Evolutionary conservation across 2,329 filamentous ascomycete genomes (phyloP), one percentile per base, ranked within the genome.

Genomic region (Talaromyces funiculosus): DNA sequence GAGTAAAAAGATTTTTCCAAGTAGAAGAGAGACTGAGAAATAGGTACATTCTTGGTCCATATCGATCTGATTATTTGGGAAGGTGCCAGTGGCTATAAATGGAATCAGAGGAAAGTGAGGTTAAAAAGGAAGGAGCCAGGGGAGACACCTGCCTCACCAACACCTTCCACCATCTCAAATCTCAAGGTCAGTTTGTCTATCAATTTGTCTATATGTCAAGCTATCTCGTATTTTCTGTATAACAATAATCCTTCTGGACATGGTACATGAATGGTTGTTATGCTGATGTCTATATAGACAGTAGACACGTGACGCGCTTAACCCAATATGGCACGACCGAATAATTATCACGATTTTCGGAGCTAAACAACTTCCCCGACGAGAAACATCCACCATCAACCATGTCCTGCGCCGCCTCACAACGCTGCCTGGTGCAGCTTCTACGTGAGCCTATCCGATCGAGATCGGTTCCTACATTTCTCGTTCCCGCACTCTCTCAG

Each of bases 401-500:
- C 67, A 90, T 91, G 86, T 43, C 58, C 54, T 60, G 61, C 53
- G 57, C 43, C 31, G 81, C 84, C 68, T 81, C 86, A 72, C 82
- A 82, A 69, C 83, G 82, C 75, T 82, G 81, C 66, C 76, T 88
- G 65, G 81, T 82, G 69, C 81, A 82, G 76, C 81, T 84, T 64
- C 71, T 85, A 53, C 68, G 75, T 37, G 73, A 79, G 61, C 77
- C 82, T 45, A 62, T 73, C 22, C 73, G 78, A 24, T 75, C 80
- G 59, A 75, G 80, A 61, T 81, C 81, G n/a, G 78, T 92, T 51
- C 89, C 89, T 31, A 76, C 83, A 26, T 92, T 92, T 73, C 86
- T 93, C 53, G 78, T 90, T 14, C 89, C 90, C 12, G 86, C 87
- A 53, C 87, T 91, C 76, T 85, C 70, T 64, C 76, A 66, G 59